Conservation (phyloP, 371 early-diverging fungal species). For the Rhizomucor pusillus region DNA sequence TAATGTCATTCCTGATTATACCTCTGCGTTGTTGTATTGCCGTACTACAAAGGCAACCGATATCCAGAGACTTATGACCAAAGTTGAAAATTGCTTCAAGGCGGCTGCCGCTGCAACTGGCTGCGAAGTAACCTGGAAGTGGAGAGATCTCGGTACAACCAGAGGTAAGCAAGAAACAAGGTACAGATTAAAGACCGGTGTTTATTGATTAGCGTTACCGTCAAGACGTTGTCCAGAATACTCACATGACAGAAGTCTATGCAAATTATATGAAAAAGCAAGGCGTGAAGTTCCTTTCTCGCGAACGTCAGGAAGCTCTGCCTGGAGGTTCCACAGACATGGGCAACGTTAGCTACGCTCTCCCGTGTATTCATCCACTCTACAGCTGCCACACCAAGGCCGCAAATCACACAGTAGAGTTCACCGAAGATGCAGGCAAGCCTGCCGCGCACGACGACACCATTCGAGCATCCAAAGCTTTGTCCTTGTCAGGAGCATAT, state of each 20-base stretch:
- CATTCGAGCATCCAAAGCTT: conserved; percentile 17
- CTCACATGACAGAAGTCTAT: conserved; percentile 55
- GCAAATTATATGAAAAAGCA: conserved; percentile 50
- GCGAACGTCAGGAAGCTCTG: conserved; percentile 33
- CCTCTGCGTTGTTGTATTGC: conserved; percentile 49
- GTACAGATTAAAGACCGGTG: conserved; percentile 1
- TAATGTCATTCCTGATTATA: conserved; percentile 51
- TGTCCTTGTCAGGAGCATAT: conserved; percentile 1
- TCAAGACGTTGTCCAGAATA: conserved; percentile 51
- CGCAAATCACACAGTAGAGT: conserved; percentile 63
- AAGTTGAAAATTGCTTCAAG: conserved; percentile 56
- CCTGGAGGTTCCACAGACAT: conserved; percentile 69
- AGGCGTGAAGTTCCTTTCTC: conserved; percentile 40
- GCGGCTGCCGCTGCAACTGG: conserved; percentile 71
- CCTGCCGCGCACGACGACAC: conserved; percentile 57
- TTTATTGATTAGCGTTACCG: neutral
- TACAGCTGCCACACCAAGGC: conserved; percentile 23
- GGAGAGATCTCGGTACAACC: conserved; percentile 42
- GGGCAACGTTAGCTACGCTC: conserved; percentile 56
- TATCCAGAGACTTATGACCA: conserved; percentile 41
- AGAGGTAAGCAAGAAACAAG: conserved; percentile 12
- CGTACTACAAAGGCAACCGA: conserved; percentile 52
- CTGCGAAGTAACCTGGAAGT: conserved; percentile 56
- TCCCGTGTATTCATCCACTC: conserved; percentile 8
- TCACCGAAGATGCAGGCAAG: conserved; percentile 58